Evolutionary conservation across 2,329 filamentous ascomycete genomes (phyloP).

Genomic region (Neopestalotiopsis sp.): DNA sequence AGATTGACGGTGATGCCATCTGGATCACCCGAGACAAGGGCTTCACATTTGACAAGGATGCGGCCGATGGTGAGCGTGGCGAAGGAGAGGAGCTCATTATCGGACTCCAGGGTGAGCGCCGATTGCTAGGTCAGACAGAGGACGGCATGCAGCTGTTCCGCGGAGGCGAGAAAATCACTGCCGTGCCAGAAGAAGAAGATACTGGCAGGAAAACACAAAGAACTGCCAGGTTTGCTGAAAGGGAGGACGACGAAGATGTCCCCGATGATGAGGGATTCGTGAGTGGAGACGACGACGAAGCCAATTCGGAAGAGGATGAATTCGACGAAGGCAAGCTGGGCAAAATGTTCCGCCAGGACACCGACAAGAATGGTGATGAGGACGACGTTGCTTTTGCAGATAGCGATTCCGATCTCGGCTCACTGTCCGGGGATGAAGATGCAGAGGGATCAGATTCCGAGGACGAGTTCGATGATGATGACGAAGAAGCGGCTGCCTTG

Average conservation of each 20-base stretch:
- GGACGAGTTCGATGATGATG: constrained; percentile 56
- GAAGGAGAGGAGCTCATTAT: constrained; percentile 95
- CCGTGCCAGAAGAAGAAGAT: constrained; percentile 62
- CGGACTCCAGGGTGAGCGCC: constrained; percentile 81
- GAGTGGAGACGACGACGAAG: constrained; percentile 59
- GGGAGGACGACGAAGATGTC: constrained; percentile 53
- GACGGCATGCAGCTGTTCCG: constrained; percentile 86
- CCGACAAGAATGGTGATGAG: constrained; percentile 57
- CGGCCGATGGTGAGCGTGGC: constrained; percentile 76
- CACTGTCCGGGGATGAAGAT: constrained; percentile 68
- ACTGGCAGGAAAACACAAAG: constrained; percentile 65
- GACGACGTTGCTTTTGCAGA: constrained; percentile 91
- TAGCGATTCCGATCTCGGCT: constrained; percentile 94
- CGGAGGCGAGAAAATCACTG: constrained; percentile 71
- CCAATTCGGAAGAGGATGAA: constrained; percentile 59
- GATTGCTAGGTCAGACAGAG: constrained; percentile 80
- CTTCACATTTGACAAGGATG: constrained; percentile 75
- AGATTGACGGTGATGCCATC: constrained; percentile 96
- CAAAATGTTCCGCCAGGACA: constrained; percentile 61
- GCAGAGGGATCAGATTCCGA: constrained; percentile 49
- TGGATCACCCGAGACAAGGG: constrained; percentile 79
- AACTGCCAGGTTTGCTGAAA: constrained; percentile 61
- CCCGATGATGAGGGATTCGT: constrained; percentile 60
- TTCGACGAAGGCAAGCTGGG: constrained; percentile 65
- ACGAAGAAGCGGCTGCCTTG: constrained; percentile 70